phyloP scores from a whole-genome alignment of 768 basidiomycete genomes.

The Suillus subalutaceus region DNA sequence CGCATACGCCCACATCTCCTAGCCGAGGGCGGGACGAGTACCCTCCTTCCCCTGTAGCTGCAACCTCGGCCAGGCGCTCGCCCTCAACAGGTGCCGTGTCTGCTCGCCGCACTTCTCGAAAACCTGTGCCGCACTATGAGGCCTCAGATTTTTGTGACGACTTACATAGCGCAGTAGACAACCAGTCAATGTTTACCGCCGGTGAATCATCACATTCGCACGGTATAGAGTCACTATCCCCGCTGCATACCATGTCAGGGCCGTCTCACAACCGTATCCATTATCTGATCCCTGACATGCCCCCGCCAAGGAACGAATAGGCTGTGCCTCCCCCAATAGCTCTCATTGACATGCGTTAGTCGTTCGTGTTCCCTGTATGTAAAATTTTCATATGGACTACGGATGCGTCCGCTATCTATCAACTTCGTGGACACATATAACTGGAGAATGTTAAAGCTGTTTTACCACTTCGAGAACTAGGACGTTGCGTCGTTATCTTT shows the following conservation, averaged over 20 bases:
- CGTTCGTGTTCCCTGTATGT: constrained; percentile 2
- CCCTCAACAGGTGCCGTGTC: constrained; percentile 30
- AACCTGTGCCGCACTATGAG: constrained; percentile 61
- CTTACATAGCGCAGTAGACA: constrained; percentile 15
- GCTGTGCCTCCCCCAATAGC: constrained; percentile 4
- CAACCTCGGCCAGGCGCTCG: constrained; percentile 30
- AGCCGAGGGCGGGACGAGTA: constrained; percentile 32
- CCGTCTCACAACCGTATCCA: constrained; percentile 51
- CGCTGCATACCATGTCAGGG: constrained; percentile 16
- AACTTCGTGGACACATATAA: background rate
- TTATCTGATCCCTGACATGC: constrained; percentile 65
- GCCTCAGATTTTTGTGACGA: constrained; percentile 30
- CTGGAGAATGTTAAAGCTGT: constrained; percentile 6
- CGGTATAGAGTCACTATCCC: constrained; percentile 15
- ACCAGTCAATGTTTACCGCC: constrained; percentile 25
- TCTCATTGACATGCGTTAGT: constrained; percentile 1
- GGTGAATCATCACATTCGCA: constrained; percentile 34
- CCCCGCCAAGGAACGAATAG: constrained; percentile 36
- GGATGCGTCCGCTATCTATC: constrained; percentile 7
- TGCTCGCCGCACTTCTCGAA: constrained; percentile 44
- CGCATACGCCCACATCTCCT: constrained; percentile 22
- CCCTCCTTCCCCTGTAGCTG: constrained; percentile 25
- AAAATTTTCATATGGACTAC: constrained; percentile 4
- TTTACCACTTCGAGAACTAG: constrained; percentile 4
- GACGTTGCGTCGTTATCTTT: constrained; percentile 16